Evolutionary conservation across 768 basidiomycete species (phyloP).

Genomic region (Daedalea quercina): DNA sequence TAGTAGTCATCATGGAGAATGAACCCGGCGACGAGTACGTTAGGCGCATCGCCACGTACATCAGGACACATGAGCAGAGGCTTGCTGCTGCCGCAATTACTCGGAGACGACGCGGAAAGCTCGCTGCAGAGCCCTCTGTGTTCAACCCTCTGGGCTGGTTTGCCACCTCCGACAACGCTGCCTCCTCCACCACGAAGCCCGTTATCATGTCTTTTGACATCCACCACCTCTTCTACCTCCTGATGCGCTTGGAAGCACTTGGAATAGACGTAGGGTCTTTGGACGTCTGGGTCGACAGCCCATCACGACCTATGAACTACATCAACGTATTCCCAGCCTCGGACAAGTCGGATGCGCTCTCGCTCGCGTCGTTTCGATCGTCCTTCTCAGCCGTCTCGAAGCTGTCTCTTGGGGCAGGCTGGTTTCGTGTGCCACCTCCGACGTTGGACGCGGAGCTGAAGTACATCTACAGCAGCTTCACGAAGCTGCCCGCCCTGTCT

Average conservation of each 20-base stretch:
- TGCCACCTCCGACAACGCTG: constrained; percentile 25
- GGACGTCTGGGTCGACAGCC: constrained; percentile 67
- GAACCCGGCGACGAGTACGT: constrained; percentile 75
- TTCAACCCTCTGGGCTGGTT: constrained; percentile 67
- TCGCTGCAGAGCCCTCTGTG: constrained; percentile 25
- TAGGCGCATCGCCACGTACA: constrained; percentile 60
- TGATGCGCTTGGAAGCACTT: constrained; percentile 80
- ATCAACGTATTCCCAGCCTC: constrained; percentile 45
- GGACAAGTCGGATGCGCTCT: constrained; percentile 70
- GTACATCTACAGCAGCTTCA: constrained; percentile 86
- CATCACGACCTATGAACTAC: constrained; percentile 74
- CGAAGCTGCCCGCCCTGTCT: constrained; percentile 75
- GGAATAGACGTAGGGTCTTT: constrained; percentile 74
- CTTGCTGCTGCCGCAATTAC: constrained; percentile 59
- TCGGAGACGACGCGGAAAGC: constrained; percentile 39
- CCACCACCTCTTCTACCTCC: constrained; percentile 82
- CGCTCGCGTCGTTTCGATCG: constrained; percentile 68
- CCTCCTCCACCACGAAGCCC: constrained; percentile 40
- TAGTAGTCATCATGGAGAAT: constrained; percentile 39
- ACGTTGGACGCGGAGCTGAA: constrained; percentile 70
- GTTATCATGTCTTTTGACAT: constrained; percentile 65
- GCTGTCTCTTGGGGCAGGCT: constrained; percentile 64
- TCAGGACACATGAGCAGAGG: constrained; percentile 63
- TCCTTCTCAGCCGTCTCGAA: constrained; percentile 71
- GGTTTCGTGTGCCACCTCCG: constrained; percentile 52